These are phyloP conservation scores for Cladosporium sp. DNA, from an alignment of 2,329 filamentous ascomycete species.

Conservation along the genomic window DNA sequence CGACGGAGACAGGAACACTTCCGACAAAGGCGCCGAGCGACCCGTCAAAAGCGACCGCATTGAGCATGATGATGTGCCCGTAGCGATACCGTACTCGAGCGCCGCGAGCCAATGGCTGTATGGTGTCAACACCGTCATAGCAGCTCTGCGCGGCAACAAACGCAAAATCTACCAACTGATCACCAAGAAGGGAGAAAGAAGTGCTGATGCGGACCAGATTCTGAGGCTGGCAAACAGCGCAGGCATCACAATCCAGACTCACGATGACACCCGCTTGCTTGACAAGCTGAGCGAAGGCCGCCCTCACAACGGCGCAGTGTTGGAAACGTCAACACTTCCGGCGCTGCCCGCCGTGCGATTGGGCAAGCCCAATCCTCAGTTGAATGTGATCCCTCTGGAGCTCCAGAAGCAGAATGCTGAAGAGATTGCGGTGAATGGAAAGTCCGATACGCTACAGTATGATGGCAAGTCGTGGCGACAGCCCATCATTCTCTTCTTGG, in stretches of 20 bases:
- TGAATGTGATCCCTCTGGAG: conserved; percentile 58
- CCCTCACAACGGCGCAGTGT: conserved; percentile 85
- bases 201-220: conserved; percentile 13
- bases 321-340: conserved; percentile 84
- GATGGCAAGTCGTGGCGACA: conserved; percentile 51
- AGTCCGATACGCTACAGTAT: conserved; percentile 52
- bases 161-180: conserved; percentile 76
- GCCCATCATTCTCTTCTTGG: conserved; percentile 72
- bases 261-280: conserved; percentile 57
- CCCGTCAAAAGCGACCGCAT: neutral
- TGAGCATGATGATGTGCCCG: conserved; percentile 35
- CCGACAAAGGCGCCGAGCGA: neutral
- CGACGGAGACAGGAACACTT: neutral
- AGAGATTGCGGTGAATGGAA: conserved; percentile 72
- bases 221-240: conserved; percentile 31
- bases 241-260: conserved; percentile 58
- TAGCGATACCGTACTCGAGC: conserved; percentile 69
- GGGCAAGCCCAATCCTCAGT: conserved; percentile 31
- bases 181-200: conserved; percentile 6
- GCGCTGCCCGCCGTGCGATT: conserved; percentile 44
- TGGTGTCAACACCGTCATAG: conserved; percentile 75
- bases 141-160: conserved; percentile 68
- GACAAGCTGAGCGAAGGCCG: conserved; percentile 80
- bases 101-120: conserved; percentile 91
- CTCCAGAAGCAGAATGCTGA: conserved; percentile 67